These are phyloP conservation scores for Blepharisma stoltei DNA, from an alignment of 73 alveolate species.

Conservation along the genomic window DNA sequence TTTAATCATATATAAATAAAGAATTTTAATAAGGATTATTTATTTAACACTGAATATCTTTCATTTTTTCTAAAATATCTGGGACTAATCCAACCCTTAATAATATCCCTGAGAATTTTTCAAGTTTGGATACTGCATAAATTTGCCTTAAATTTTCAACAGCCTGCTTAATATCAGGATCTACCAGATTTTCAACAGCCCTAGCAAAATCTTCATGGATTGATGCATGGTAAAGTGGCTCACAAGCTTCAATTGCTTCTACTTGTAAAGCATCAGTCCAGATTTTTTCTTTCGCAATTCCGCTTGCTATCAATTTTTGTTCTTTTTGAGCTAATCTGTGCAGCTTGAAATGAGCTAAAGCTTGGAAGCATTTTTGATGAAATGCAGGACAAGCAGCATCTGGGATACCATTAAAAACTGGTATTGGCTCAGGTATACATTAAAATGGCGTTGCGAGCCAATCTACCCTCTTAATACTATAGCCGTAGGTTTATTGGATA, in stretches of 20 bases:
- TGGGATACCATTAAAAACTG: not conserved
- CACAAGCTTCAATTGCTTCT: conserved; percentile 31
- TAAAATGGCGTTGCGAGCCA: too few relatives aligned
- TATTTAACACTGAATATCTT: too few relatives aligned
- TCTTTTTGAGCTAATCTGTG: not conserved
- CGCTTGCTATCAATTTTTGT: not conserved
- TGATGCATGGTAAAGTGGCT: conserved; percentile 4
- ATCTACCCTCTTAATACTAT: too few relatives aligned
- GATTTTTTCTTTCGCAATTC: not conserved
- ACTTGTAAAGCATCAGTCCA: conserved; percentile 22
- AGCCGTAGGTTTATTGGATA: too few relatives aligned
- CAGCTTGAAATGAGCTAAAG: not conserved
- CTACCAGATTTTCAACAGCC: not conserved
- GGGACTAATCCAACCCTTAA: not conserved
- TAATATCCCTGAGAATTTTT: not conserved
- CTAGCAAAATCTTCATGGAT: not conserved
- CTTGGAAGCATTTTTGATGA: conserved; percentile 27
- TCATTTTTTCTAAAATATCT: not conserved
- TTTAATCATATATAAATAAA: too few relatives aligned
- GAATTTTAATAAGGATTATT: too few relatives aligned
- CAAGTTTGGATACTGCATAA: not conserved
- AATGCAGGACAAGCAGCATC: not conserved
- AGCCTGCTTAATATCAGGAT: not conserved
- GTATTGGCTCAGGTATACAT: conserved; percentile 23
- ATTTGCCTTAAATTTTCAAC: conserved; percentile 14